phyloP scores from a whole-genome alignment of 805 yeast species.

The Yarrowia sp. region DNA sequence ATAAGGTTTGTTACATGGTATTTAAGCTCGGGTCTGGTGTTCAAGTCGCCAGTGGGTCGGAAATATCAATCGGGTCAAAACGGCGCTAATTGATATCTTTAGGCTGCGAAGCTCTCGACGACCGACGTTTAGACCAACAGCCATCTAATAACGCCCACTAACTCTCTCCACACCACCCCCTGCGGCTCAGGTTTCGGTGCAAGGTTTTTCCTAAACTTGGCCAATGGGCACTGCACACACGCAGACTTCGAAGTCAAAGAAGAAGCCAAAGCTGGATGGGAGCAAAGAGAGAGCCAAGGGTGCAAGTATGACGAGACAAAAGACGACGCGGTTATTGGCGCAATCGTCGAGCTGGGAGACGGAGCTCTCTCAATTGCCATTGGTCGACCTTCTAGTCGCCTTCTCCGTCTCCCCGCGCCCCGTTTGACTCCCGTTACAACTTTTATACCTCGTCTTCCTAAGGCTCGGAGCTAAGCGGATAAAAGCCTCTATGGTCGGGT shows the following conservation, averaged over 20 bases:
- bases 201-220: slow-evolving; percentile 23
- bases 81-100: too few relatives aligned
- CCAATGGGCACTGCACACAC: slow-evolving; percentile 35
- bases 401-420: too few relatives aligned
- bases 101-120: too few relatives aligned
- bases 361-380: neutral
- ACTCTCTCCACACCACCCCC: neutral
- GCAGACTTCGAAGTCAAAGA: slow-evolving; percentile 32
- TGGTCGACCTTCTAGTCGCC: neutral
- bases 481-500: slow-evolving; percentile 33
- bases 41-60: too few relatives aligned
- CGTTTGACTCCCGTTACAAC: neutral
- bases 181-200: slow-evolving; percentile 22
- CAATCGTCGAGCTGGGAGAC: neutral
- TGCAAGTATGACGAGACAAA: slow-evolving; percentile 34
- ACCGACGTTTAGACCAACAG: neutral
- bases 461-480: slow-evolving; percentile 29
- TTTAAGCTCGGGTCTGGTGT: too few relatives aligned
- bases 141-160: too few relatives aligned
- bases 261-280: slow-evolving; percentile 31
- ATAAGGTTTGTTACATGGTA: too few relatives aligned
- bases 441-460: neutral
- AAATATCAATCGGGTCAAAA: too few relatives aligned
- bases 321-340: slow-evolving; percentile 11
- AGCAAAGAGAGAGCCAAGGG: slow-evolving; percentile 34